Evolutionary conservation across 1,139 yeast species (phyloP).

Genomic region (Lodderomyces parapsilosis): DNA sequence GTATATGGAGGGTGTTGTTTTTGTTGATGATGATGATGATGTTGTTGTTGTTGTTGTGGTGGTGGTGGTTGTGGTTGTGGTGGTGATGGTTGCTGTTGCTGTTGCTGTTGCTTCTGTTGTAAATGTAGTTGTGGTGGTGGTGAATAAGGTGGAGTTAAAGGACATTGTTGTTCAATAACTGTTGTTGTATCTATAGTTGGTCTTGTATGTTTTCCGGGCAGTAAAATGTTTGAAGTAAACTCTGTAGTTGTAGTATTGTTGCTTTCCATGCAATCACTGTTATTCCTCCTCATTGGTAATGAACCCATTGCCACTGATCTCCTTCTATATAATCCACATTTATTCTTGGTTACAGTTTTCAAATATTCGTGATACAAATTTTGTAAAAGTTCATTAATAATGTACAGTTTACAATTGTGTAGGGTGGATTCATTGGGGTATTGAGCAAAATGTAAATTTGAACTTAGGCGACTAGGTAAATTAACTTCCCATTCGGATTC

Average conservation of each 20-base stretch:
- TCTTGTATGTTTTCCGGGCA: not conserved
- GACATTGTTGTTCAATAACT: not conserved
- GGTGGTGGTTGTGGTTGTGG: not conserved
- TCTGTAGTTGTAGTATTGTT: not conserved
- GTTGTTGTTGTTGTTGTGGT: not conserved
- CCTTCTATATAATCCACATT: constrained; percentile 3
- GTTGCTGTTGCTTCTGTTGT: not conserved
- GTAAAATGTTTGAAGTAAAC: not conserved
- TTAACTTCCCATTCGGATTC: constrained; percentile 16
- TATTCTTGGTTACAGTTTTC: constrained; percentile 5
- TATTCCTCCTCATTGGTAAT: not conserved
- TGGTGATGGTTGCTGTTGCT: not conserved
- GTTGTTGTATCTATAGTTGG: not conserved
- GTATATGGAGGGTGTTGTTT: too few relatives aligned
- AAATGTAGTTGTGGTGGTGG: not conserved
- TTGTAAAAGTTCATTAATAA: constrained; percentile 14
- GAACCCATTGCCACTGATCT: not conserved
- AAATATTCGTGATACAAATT: constrained; percentile 15
- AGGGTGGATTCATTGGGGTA: constrained; percentile 10
- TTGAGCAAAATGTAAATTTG: constrained; percentile 8
- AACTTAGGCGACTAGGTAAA: constrained; percentile 13
- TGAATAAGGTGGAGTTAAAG: constrained; percentile 1
- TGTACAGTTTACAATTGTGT: constrained; percentile 11
- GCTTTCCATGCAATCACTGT: not conserved
- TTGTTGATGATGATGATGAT: too few relatives aligned